Percentiles rank a stretch among this genome's conserved stretches.
These are phyloP conservation scores for Termitomyces sp. DNA, from an alignment of 768 basidiomycete species.

Conservation along the genomic window DNA sequence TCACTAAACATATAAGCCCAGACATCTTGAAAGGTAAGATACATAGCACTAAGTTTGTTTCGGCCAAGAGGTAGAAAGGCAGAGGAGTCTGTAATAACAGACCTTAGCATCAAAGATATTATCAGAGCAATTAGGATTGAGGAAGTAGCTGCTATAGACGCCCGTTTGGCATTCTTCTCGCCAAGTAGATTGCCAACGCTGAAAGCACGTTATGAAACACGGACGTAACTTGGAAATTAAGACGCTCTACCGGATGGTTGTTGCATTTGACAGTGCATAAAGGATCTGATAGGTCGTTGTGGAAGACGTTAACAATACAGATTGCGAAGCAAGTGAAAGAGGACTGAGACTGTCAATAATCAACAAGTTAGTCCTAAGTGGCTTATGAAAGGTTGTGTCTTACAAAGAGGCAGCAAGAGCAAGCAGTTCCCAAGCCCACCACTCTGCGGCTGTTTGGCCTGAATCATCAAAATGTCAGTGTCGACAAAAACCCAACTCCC, in stretches of 20 bases:
- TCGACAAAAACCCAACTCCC: not conserved
- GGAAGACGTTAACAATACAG: conserved; percentile 71
- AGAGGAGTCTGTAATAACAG: not conserved
- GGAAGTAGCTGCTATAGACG: conserved; percentile 31
- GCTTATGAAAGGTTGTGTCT: conserved; percentile 7
- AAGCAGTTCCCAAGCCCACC: conserved; percentile 95
- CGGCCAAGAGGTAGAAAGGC: not conserved
- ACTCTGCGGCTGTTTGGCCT: conserved; percentile 82
- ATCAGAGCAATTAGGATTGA: conserved; percentile 58
- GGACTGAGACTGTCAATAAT: conserved; percentile 58
- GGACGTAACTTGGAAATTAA: not conserved
- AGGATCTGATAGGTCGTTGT: conserved; percentile 77
- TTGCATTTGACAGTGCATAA: conserved; percentile 72
- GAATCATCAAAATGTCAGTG: not conserved
- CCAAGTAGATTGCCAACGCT: conserved; percentile 12
- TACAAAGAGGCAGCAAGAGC: conserved; percentile 48
- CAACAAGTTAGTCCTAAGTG: not conserved
- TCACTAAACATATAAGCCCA: conserved; percentile 77
- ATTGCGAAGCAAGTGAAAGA: conserved; percentile 77
- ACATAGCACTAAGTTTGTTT: conserved; percentile 33
- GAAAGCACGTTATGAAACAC: not conserved
- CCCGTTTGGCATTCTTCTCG: conserved; percentile 1
- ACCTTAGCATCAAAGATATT: conserved; percentile 5
- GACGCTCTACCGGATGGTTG: conserved; percentile 67
- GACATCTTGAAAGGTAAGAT: conserved; percentile 50